Percentiles rank a stretch among this genome's conserved stretches.
Conservation (phyloP, 139 green algal genomes). For the Closterium sp. region DNA sequence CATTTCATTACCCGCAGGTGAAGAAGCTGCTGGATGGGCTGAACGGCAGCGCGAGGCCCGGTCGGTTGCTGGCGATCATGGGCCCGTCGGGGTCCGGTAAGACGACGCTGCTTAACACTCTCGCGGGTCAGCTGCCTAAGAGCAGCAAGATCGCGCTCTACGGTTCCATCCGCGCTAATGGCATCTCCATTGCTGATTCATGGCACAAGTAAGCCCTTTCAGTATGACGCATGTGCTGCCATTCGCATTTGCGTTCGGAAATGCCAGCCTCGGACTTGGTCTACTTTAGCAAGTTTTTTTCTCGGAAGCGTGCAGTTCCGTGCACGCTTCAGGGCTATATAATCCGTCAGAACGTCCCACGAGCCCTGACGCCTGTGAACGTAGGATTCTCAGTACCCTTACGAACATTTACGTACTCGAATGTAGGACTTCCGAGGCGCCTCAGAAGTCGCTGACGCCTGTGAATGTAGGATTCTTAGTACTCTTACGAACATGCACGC, state of each 20-base stretch:
- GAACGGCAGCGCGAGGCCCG: slow-evolving; percentile 35
- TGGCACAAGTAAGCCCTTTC: background rate
- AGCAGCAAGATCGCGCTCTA: background rate
- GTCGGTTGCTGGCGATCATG: slow-evolving; percentile 53
- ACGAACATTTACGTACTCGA: too few relatives aligned
- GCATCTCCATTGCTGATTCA: background rate
- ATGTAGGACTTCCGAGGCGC: too few relatives aligned
- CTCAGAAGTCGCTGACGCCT: too few relatives aligned
- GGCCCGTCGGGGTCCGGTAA: slow-evolving; percentile 53
- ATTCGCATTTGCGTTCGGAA: background rate
- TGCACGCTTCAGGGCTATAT: too few relatives aligned
- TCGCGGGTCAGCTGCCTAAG: slow-evolving; percentile 20
- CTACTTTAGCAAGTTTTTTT: background rate
- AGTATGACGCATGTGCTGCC: background rate
- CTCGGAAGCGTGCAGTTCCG: too few relatives aligned
- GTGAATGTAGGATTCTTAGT: too few relatives aligned
- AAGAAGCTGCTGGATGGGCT: slow-evolving; percentile 52
- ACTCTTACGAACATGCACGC: too few relatives aligned
- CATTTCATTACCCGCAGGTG: background rate
- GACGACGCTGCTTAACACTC: slow-evolving; percentile 32
- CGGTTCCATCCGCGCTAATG: slow-evolving; percentile 27
- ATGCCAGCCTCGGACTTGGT: too few relatives aligned
- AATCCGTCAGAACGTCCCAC: background rate
- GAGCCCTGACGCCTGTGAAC: too few relatives aligned
- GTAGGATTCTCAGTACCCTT: too few relatives aligned